These are phyloP conservation scores for Yamadazyma siamensis DNA, from an alignment of 1,139 yeast genomes.

Conservation along the genomic window DNA sequence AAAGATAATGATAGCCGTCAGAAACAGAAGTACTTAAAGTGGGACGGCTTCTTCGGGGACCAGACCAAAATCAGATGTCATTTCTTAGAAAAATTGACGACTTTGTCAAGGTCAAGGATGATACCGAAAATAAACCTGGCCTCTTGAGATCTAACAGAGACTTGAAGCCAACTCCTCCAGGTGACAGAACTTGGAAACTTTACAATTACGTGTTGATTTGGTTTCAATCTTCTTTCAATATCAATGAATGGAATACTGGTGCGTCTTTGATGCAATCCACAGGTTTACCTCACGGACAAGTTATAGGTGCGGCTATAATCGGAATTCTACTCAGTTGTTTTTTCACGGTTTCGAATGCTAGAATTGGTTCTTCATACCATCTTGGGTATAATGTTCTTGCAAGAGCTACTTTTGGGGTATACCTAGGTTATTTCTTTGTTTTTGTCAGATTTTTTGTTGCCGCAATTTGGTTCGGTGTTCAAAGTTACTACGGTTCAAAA, in stretches of 20 bases:
- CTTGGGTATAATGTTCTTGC: constrained; percentile 14
- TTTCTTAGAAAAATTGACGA: constrained; percentile 10
- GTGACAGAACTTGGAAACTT: constrained; percentile 14
- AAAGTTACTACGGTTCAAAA: constrained; percentile 12
- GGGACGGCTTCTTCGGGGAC: too few relatives aligned
- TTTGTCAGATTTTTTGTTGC: constrained; percentile 15
- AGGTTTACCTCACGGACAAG: constrained; percentile 13
- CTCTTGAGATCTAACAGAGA: constrained; percentile 11
- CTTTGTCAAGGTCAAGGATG: constrained; percentile 12
- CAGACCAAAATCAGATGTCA: too few relatives aligned
- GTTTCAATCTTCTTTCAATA: constrained; percentile 14
- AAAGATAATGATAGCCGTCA: too few relatives aligned
- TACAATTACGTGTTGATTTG: constrained; percentile 13
- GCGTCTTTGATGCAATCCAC: constrained; percentile 12
- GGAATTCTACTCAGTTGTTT: constrained; percentile 12
- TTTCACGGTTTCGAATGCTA: constrained; percentile 14
- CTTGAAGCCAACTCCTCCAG: constrained; percentile 14
- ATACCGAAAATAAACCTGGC: constrained; percentile 9
- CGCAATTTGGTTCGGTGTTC: constrained; percentile 14
- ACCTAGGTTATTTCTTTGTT: constrained; percentile 12
- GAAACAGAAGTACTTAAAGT: too few relatives aligned
- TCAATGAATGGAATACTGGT: constrained; percentile 16
- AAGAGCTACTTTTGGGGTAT: constrained; percentile 13
- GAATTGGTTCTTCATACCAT: constrained; percentile 15
- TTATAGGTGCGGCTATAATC: constrained; percentile 13